Conservation (phyloP, 2,329 filamentous ascomycete genomes). For the Plenodomus tracheiphilus region DNA sequence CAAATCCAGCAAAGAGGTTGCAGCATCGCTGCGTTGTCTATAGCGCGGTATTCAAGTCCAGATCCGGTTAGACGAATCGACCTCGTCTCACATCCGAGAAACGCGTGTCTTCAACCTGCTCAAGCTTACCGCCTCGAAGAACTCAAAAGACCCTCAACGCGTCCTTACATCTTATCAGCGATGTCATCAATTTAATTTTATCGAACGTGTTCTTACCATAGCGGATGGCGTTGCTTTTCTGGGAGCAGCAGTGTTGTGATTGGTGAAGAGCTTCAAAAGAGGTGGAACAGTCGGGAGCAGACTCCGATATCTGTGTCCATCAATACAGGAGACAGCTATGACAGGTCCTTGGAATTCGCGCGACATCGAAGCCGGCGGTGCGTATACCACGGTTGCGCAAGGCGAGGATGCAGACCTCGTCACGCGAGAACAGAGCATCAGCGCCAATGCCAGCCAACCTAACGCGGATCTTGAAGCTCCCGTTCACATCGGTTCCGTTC, state of each 20-base stretch:
- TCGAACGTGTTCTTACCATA: too few relatives aligned
- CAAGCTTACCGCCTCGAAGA: neutral
- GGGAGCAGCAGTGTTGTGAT: too few relatives aligned
- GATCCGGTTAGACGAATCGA: neutral
- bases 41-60: constrained; percentile 14
- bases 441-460: constrained; percentile 2
- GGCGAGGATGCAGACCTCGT: constrained; percentile 28
- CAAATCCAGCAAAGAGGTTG: neutral
- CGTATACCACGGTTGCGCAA: constrained; percentile 39
- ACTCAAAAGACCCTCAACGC: neutral
- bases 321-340: neutral
- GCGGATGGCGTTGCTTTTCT: too few relatives aligned
- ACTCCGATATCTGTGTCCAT: too few relatives aligned
- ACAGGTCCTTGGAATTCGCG: neutral
- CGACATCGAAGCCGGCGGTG: constrained; percentile 21
- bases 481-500: constrained; percentile 23
- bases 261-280: neutral
- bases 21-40: neutral
- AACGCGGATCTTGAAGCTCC: constrained; percentile 5
- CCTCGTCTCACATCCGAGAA: constrained; percentile 10
- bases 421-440: constrained; percentile 16
- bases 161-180: neutral
- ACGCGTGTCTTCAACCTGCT: constrained; percentile 12
- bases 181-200: neutral
- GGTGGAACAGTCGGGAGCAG: neutral